These are phyloP conservation scores for Lunasporangiospora selenospora DNA, from an alignment of 192 early-diverging fungal species.

Conservation along the genomic window DNA sequence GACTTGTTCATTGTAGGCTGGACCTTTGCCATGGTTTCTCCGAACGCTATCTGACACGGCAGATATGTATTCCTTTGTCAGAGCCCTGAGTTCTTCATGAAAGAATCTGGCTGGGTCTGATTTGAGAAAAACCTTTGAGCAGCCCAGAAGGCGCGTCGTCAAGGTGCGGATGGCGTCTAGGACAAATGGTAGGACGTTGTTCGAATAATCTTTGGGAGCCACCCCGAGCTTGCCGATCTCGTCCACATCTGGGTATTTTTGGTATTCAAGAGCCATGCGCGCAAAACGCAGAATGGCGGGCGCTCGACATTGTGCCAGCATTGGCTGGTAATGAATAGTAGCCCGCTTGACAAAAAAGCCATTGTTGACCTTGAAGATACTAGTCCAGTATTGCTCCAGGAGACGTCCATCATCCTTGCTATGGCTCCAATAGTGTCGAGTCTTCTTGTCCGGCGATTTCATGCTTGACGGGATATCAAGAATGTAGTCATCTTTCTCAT, in stretches of 20 bases:
- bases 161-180: too few species aligned
- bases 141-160: too few species aligned
- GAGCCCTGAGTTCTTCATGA: slow-evolving; percentile 3
- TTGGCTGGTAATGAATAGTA: not conserved
- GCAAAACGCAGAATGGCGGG: too few species aligned
- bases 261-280: too few species aligned
- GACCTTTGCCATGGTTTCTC: not conserved
- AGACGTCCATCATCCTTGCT: not conserved
- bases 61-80: not conserved
- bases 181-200: too few species aligned
- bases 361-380: slow-evolving; percentile 8
- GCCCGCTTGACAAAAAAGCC: slow-evolving; percentile 21
- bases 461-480: slow-evolving; percentile 9
- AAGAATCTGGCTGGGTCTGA: not conserved
- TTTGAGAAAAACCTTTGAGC: too few species aligned
- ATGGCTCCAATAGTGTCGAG: slow-evolving; percentile 11
- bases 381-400: slow-evolving; percentile 12
- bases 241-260: too few species aligned
- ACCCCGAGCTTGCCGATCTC: too few species aligned
- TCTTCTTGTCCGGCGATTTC: not conserved
- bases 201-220: too few species aligned
- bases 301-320: too few species aligned
- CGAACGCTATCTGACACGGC: slow-evolving; percentile 1
- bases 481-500: not conserved
- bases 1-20: not conserved